Evolutionary conservation across 805 yeast species (phyloP), one percentile per base, ranked within the genome.

Genomic region (Saccharomycopsis fodiens): DNA sequence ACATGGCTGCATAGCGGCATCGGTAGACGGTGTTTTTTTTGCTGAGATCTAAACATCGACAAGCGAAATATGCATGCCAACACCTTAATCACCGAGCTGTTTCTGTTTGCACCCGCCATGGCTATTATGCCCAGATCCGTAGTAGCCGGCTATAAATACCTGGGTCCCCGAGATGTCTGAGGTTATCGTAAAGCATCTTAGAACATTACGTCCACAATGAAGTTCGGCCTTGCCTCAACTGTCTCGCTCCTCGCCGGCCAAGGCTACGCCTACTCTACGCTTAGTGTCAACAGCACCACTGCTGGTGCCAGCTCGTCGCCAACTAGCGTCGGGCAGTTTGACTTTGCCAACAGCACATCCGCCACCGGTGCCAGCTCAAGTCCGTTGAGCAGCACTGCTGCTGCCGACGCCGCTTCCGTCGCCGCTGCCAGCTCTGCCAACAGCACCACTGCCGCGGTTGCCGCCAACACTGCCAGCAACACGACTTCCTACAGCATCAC

Each of bases 401-500:
- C 10, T 37, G 17, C 32, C 13, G 7, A 10, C 15, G 23, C 29
- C 5, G 8, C 21, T 12, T n/a, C 29, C 29, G 29, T 35, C 3
- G 16, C 22, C 25, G n/a, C 42, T 13, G 17, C 15, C 29, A n/a
- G 23, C 15, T 21, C 40, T 34, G 51, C 37, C 53, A 55, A 44
- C 53, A 52, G 47, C 60, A 35, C 59, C 35, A 50, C 64, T 27
- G 54, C 60, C 32, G 41, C 62, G 20, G 46, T 66, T 22, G 15
- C 5, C 12, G 45, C 29, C 13, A 31, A 37, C 25, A 62, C 68
- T 53, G 42, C 37, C 5, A 8, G 15, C n/a, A 22, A 17, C 10
- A 27, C 44, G 6, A 6, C 6, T 19, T n/a, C 10, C 23, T n/a
- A 15, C 13, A 7, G 10, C 15, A 25, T 39, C 5, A 8, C 21